A percentile compares a stretch with the other conserved stretches of the same genome.
phyloP scores from a whole-genome alignment of 441 rosid genomes.

The Adansonia madagascariensis region DNA sequence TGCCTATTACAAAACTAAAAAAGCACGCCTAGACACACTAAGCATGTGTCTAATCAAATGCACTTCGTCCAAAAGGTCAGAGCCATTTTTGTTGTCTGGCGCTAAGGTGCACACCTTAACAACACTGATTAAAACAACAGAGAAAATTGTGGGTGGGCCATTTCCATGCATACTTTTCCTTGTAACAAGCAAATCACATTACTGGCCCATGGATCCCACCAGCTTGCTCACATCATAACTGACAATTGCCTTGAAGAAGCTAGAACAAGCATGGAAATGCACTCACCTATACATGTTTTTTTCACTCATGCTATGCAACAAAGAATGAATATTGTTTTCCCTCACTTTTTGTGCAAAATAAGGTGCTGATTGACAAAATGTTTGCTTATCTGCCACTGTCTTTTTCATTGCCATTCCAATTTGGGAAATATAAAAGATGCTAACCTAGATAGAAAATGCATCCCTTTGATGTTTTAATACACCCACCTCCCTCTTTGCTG shows the following conservation, averaged over 20 bases:
- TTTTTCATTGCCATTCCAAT: no score
- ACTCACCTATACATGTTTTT: neutral
- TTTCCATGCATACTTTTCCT: neutral
- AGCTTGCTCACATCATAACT: neutral
- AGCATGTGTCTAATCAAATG: no score
- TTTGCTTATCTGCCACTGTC: no score
- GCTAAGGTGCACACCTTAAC: no score
- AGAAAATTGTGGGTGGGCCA: neutral
- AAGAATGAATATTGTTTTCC: neutral
- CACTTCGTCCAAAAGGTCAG: no score
- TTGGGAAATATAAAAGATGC: neutral
- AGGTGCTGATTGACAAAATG: neutral
- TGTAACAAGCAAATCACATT: neutral
- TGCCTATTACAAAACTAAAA: no score
- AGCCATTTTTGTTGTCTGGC: no score
- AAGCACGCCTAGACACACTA: no score
- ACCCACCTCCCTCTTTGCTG: neutral
- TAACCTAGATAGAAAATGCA: neutral
- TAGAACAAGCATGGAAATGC: neutral
- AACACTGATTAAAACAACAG: no score
- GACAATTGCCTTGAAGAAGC: neutral
- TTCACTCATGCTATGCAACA: neutral
- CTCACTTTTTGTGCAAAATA: neutral
- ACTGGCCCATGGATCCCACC: neutral
- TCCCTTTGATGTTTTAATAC: neutral